Evolutionary conservation across 768 basidiomycete species (phyloP).

Genomic region (Royoungia palumana): DNA sequence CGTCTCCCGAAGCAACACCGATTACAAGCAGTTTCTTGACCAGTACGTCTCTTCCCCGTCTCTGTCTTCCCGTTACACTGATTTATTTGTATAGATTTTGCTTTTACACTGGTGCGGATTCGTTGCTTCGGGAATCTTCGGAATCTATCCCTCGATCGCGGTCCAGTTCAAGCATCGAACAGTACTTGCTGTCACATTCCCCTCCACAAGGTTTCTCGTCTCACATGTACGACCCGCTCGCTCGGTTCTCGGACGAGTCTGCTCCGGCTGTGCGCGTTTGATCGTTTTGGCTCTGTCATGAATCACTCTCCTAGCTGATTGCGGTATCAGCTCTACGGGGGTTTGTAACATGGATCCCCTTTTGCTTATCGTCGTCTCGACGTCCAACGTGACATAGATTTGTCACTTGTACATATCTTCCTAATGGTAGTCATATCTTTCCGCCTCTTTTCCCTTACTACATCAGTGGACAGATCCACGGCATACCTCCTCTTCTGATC

Average conservation of each 20-base stretch:
- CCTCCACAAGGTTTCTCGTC: slow-evolving; percentile 28
- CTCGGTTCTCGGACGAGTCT: slow-evolving; percentile 29
- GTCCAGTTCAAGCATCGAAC: slow-evolving; percentile 56
- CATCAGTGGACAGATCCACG: not conserved
- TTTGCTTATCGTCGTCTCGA: not conserved
- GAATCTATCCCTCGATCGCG: slow-evolving; percentile 37
- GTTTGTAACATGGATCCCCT: not conserved
- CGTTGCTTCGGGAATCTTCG: slow-evolving; percentile 28
- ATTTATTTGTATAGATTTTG: slow-evolving; percentile 54
- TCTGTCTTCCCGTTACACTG: not conserved
- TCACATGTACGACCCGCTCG: slow-evolving; percentile 18
- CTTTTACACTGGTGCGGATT: slow-evolving; percentile 68
- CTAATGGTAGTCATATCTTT: not conserved
- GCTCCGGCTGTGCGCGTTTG: slow-evolving; percentile 24
- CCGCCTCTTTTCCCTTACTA: not conserved
- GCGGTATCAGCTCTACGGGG: not conserved
- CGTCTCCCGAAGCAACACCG: slow-evolving; percentile 30
- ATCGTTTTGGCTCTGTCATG: not conserved
- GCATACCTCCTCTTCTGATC: not conserved
- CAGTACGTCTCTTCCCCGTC: slow-evolving; percentile 44
- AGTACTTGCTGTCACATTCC: slow-evolving; percentile 39
- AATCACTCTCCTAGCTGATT: not conserved
- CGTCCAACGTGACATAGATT: not conserved
- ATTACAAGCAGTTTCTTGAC: slow-evolving; percentile 62
- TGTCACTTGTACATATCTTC: not conserved